Base-by-base conservation (phyloP, 345 rosid genomes). In the Barbarea vulgaris region DNA sequence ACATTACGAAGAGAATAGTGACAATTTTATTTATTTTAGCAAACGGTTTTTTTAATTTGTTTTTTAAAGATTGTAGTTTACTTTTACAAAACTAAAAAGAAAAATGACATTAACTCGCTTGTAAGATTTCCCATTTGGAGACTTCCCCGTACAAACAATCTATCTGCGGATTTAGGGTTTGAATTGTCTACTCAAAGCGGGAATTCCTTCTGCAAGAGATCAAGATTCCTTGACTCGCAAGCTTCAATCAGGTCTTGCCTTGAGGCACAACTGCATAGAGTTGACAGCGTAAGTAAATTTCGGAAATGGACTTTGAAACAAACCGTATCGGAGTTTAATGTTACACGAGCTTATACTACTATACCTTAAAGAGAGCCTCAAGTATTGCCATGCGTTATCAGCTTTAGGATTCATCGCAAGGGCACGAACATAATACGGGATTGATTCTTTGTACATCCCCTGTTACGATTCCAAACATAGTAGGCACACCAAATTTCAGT, bases 401-500 rank as follows among this genome's bases (percentile, higher is more conserved):
- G 99, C 98, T 81, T 96, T 96, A 17, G 99, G 99, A 77, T 96
- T 96, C 99, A 96, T 90, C 9, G 96, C 86, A 5, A 96, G 99
- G 41, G 99, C 99, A 24, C 98, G 93, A 6, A 96, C 99, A 69
- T 96, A 96, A 73, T 93, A 96, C 4, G 87, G 85, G 47, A 96
- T 87, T 0, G 99, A 93, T 52, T 96, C 97, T 80, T 88, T 91
- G 25, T 91, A 91, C 98, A 89, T 79, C 31, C 97, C 96, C 99
- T 96, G 75, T 68, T 72, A 69, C 65, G 61, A 0, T 65, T 58
- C 31, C 7, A 31, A 17, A 34, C 31, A 75, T 60, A 30, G 52
- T 52, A 9, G 18, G 22, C 15, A 55, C 21, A 4, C 11, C 34
- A 2, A 18, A 19, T 28, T 27, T 56, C 24, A 47, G 54, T 33